phyloP scores from a whole-genome alignment of 148 eudicot genomes.

The Mesembryanthemum crystallinum region DNA sequence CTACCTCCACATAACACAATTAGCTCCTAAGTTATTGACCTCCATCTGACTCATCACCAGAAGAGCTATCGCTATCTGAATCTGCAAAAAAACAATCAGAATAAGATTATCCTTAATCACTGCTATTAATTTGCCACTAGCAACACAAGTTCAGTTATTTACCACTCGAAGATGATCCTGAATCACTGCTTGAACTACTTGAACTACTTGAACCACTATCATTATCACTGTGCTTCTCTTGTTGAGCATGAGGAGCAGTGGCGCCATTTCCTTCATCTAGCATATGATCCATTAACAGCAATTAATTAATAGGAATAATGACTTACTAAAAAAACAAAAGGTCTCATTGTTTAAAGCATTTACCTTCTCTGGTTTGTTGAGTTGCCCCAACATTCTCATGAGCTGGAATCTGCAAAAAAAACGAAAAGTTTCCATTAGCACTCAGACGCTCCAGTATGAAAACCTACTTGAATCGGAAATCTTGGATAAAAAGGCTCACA shows the following conservation, averaged over 20 bases:
- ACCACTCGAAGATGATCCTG: constrained; percentile 90
- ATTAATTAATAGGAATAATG: constrained; percentile 1
- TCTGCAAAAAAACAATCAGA: constrained; percentile 44
- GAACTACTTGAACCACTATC: constrained; percentile 75
- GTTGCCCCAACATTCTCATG: constrained; percentile 31
- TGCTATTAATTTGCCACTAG: background rate
- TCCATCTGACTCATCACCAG: constrained; percentile 63
- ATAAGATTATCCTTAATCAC: background rate
- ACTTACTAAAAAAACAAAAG: background rate
- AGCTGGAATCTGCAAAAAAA: constrained; percentile 44
- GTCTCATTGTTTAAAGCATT: constrained; percentile 3
- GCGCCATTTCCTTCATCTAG: constrained; percentile 45
- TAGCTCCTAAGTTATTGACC: constrained; percentile 47
- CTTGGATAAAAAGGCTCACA: constrained; percentile 28
- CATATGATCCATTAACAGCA: constrained; percentile 14
- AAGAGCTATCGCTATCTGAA: constrained; percentile 84
- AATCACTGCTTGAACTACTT: constrained; percentile 91
- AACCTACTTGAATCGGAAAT: background rate
- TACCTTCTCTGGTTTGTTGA: constrained; percentile 49
- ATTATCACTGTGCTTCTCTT: constrained; percentile 48
- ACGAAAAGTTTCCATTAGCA: constrained; percentile 2
- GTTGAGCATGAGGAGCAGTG: constrained; percentile 42
- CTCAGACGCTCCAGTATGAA: background rate
- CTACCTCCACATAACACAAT: constrained; percentile 32
- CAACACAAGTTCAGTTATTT: constrained; percentile 10